A percentile compares a stretch with the other conserved stretches of the same genome.
These are phyloP conservation scores for Tuber calosporum DNA, from an alignment of 495 filamentous ascomycete species.

Conservation along the genomic window DNA sequence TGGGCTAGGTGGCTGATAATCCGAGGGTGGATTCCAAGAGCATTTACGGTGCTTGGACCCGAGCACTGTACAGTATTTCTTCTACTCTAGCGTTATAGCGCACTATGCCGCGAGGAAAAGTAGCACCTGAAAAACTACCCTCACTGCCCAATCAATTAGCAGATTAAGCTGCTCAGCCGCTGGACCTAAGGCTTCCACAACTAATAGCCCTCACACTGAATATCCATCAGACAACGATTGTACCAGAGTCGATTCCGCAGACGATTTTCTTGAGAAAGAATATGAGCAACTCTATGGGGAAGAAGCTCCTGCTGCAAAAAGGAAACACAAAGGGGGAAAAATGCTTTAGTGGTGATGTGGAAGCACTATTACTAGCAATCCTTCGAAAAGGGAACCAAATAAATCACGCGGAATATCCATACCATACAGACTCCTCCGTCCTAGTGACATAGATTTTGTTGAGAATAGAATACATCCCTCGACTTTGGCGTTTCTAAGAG, in stretches of 20 bases:
- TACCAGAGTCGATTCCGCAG: neutral
- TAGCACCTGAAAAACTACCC: neutral
- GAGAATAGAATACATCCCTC: constrained; percentile 34
- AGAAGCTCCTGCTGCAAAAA: constrained; percentile 3
- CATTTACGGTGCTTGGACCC: too few relatives aligned
- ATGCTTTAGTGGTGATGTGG: constrained; percentile 15
- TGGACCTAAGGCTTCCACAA: constrained; percentile 8
- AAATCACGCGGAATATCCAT: constrained; percentile 23
- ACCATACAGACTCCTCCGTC: constrained; percentile 25
- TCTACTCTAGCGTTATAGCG: neutral
- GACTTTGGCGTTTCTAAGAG: constrained; percentile 32
- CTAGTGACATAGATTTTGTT: constrained; percentile 21
- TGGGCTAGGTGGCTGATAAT: too few relatives aligned
- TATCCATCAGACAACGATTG: constrained; percentile 13
- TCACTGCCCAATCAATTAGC: neutral
- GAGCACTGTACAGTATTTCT: neutral
- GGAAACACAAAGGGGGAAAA: neutral
- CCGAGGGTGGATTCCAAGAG: too few relatives aligned
- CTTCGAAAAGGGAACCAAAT: constrained; percentile 10
- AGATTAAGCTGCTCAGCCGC: neutral
- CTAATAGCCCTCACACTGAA: constrained; percentile 33
- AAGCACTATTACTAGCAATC: constrained; percentile 4
- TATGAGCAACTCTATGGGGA: neutral
- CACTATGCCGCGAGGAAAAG: constrained; percentile 20
- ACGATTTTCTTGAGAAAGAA: neutral